A percentile compares a stretch with the other conserved stretches of the same genome.
phyloP scores from a whole-genome alignment of 2,329 filamentous ascomycete species.

The Sphaerostilbella broomeana region DNA sequence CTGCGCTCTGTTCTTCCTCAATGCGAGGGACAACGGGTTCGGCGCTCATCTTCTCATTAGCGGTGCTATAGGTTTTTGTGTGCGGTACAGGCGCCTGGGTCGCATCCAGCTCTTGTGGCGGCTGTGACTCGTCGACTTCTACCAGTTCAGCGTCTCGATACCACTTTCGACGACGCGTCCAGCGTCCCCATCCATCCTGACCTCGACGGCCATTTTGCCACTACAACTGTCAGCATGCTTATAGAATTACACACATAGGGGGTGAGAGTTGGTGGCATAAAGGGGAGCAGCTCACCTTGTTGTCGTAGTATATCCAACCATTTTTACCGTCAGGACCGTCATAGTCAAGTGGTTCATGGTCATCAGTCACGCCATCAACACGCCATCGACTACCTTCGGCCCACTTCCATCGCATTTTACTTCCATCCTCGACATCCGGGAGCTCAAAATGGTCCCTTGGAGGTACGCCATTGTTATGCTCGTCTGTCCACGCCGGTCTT shows the following conservation, averaged over 20 bases:
- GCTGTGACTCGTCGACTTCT: slow-evolving; percentile 48
- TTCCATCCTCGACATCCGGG: slow-evolving; percentile 54
- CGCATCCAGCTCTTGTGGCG: slow-evolving; percentile 30
- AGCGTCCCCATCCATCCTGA: slow-evolving; percentile 86
- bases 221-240: too few species aligned
- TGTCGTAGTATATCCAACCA: slow-evolving; percentile 98
- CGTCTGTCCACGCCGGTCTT: slow-evolving; percentile 87
- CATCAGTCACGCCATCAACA: slow-evolving; percentile 66
- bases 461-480: slow-evolving; percentile 78
- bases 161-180: slow-evolving; percentile 92
- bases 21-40: slow-evolving; percentile 17
- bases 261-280: slow-evolving; percentile 5
- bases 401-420: slow-evolving; percentile 62
- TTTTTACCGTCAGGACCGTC: slow-evolving; percentile 56
- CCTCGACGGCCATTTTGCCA: slow-evolving; percentile 86
- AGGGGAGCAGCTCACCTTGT: slow-evolving; percentile 57
- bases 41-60: slow-evolving; percentile 31
- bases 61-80: slow-evolving; percentile 29
- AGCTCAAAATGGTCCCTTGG: slow-evolving; percentile 63
- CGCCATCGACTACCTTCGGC: slow-evolving; percentile 79
- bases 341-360: slow-evolving; percentile 38
- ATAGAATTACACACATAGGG: too few species aligned
- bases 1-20: slow-evolving; percentile 23
- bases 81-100: slow-evolving; percentile 22
- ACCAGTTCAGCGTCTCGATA: slow-evolving; percentile 93